Conservation (phyloP, 805 yeast genomes). For the Suhomyces prunicola region DNA sequence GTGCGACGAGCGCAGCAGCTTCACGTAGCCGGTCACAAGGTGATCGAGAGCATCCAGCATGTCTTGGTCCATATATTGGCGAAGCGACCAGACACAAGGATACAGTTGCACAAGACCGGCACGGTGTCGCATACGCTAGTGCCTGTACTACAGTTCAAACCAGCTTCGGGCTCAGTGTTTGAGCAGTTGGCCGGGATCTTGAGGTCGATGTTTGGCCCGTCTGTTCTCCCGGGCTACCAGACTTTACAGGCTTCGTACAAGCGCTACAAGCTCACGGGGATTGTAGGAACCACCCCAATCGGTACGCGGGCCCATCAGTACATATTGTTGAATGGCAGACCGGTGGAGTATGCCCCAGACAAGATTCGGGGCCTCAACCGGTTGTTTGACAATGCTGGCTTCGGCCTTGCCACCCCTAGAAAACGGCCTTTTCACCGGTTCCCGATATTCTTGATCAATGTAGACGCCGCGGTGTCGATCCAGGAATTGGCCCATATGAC, state of each 20-base stretch:
- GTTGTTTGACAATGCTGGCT: constrained; percentile 17
- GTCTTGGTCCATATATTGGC: constrained; percentile 27
- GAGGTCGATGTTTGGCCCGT: constrained; percentile 28
- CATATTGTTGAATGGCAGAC: constrained; percentile 43
- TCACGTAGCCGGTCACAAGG: constrained; percentile 15
- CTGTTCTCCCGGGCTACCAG: constrained; percentile 19
- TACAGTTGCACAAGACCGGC: constrained; percentile 12
- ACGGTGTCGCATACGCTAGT: constrained; percentile 1
- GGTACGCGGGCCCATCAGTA: constrained; percentile 42
- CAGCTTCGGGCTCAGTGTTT: background rate
- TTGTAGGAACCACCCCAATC: constrained; percentile 36
- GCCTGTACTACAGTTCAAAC: constrained; percentile 11
- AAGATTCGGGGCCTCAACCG: constrained; percentile 18
- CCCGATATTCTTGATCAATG: constrained; percentile 38
- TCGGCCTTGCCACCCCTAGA: constrained; percentile 3
- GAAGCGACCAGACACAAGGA: constrained; percentile 16
- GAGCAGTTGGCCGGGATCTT: constrained; percentile 2
- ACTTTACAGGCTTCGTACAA: constrained; percentile 21
- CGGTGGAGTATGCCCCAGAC: constrained; percentile 12
- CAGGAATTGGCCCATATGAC: constrained; percentile 44
- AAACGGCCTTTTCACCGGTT: constrained; percentile 27
- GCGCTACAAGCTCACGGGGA: constrained; percentile 29
- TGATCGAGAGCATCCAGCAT: constrained; percentile 26
- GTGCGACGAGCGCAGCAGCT: constrained; percentile 36
- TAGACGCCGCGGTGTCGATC: constrained; percentile 19